These are phyloP conservation scores for Backusella sp. DNA, from an alignment of 192 early-diverging fungal species.

Conservation along the genomic window DNA sequence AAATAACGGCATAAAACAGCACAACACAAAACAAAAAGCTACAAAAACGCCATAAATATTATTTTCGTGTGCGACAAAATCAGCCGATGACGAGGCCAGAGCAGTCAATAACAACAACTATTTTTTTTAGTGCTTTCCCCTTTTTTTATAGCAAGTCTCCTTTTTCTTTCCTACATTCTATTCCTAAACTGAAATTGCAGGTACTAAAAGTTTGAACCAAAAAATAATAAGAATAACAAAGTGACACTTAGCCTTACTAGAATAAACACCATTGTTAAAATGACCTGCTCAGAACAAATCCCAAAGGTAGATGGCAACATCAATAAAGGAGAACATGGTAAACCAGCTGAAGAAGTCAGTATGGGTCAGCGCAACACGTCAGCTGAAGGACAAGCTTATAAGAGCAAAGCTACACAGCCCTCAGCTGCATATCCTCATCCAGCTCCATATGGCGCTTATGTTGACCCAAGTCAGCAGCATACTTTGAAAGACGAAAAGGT, in stretches of 20 bases:
- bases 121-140: neutral
- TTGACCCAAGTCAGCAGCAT: neutral
- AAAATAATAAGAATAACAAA: neutral
- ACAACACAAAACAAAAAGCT: neutral
- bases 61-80: neutral
- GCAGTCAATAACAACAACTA: neutral
- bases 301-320: neutral
- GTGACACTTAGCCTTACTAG: neutral
- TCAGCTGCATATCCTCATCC: neutral
- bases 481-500: neutral
- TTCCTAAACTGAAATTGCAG: neutral
- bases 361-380: neutral
- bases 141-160: neutral
- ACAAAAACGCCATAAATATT: neutral
- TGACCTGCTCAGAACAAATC: neutral
- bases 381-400: neutral
- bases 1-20: neutral
- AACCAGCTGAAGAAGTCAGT: neutral
- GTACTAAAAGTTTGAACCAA: neutral
- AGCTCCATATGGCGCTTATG: slow-evolving; percentile 4
- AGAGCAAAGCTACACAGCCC: neutral
- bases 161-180: neutral
- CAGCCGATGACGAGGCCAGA: neutral
- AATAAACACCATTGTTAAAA: neutral
- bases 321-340: neutral